Evolutionary conservation across 129 eudicot genomes (phyloP).

Genomic region (Ambrosia artemisiifolia): DNA sequence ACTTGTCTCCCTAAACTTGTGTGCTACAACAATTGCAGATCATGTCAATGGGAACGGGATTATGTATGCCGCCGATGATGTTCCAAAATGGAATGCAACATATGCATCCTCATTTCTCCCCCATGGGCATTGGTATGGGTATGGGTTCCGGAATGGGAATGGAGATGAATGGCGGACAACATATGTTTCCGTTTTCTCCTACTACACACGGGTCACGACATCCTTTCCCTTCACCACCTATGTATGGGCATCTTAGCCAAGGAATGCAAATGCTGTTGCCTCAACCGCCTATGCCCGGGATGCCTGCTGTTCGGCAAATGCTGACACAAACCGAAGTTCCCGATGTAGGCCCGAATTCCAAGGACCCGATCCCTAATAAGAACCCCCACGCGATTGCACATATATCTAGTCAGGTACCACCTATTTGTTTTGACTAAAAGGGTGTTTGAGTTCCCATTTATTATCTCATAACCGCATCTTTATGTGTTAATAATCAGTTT

Average conservation of each 20-base stretch:
- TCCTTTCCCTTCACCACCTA: constrained; percentile 34
- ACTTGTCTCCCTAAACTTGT: not conserved
- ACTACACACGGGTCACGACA: constrained; percentile 47
- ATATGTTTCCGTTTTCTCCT: constrained; percentile 44
- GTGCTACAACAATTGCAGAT: constrained; percentile 45
- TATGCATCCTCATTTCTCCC: constrained; percentile 76
- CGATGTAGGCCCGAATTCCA: constrained; percentile 32
- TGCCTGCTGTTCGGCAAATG: constrained; percentile 31
- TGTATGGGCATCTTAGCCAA: constrained; percentile 40
- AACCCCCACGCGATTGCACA: constrained; percentile 8
- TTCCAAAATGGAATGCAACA: constrained; percentile 73
- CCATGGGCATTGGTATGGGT: constrained; percentile 58
- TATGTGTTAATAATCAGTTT: not conserved
- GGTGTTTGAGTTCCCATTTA: not conserved
- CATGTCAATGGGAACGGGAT: constrained; percentile 91
- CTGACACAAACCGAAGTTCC: constrained; percentile 14
- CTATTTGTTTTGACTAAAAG: not conserved
- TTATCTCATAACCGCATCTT: not conserved
- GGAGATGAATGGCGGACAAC: constrained; percentile 53
- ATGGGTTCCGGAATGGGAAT: constrained; percentile 67
- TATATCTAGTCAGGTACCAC: constrained; percentile 53
- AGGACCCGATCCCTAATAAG: constrained; percentile 12
- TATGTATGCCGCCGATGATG: constrained; percentile 94
- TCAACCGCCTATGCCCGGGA: constrained; percentile 43
- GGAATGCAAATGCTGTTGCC: constrained; percentile 58